Evolutionary conservation across 2,329 filamentous ascomycete genomes (phyloP).

Genomic region (Incumbomyces lentus): DNA sequence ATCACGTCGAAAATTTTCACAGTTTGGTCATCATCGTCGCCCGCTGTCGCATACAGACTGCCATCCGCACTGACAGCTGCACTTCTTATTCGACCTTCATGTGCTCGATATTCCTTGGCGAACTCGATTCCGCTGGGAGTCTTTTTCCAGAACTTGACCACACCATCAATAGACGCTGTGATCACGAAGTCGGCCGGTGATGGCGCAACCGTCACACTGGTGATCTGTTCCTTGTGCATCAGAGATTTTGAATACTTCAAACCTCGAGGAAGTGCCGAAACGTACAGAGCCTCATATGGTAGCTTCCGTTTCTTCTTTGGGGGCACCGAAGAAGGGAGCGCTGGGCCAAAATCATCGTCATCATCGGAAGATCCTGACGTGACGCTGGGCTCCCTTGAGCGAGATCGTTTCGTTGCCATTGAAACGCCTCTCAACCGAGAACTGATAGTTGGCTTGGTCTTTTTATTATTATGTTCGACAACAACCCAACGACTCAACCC

Average conservation of each 20-base stretch:
- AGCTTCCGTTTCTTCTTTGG: constrained; percentile 89
- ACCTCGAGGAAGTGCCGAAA: constrained; percentile 75
- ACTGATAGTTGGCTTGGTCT: too few species aligned
- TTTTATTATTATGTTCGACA: too few species aligned
- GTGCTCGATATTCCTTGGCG: constrained; percentile 93
- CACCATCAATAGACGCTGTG: constrained; percentile 86
- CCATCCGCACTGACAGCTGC: constrained; percentile 84
- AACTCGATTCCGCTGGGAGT: constrained; percentile 83
- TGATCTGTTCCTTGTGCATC: constrained; percentile 95
- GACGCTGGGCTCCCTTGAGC: background rate
- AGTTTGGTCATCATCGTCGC: constrained; percentile 40
- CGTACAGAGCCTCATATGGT: constrained; percentile 88
- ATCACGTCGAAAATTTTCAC: constrained; percentile 54
- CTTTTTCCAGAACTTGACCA: constrained; percentile 99
- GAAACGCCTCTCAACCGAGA: too few species aligned
- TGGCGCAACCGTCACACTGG: constrained; percentile 79
- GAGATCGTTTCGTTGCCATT: constrained; percentile 2
- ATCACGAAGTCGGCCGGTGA: constrained; percentile 81
- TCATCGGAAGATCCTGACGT: constrained; percentile 34
- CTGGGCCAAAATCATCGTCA: constrained; percentile 85
- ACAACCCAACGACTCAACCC: too few species aligned
- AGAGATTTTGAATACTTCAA: constrained; percentile 83
- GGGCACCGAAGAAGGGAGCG: constrained; percentile 66
- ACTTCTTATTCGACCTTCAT: constrained; percentile 71
- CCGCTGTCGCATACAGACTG: constrained; percentile 83